Base-by-base conservation (phyloP, 2,329 filamentous ascomycete species). In the Diplodia corticola region DNA sequence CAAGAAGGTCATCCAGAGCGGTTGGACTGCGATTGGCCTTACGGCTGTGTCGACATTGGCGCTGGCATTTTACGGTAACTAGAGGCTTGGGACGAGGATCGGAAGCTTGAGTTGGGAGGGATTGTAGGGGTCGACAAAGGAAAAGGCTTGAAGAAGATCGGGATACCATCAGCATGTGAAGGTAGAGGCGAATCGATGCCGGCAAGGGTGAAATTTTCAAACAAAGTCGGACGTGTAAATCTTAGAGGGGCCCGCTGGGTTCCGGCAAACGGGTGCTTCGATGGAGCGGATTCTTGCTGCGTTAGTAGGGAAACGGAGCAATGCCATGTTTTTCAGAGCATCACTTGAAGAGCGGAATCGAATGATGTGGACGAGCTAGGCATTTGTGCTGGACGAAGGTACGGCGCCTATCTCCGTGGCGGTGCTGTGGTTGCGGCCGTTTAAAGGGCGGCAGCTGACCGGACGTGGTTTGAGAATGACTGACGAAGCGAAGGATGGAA, bases 1-100 rank as follows among this genome's bases (percentile, higher is more conserved):
- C 75, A 80, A 84, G 78, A 80, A 84, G 73, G 88, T 91, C 68
- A 85, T 87, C 71, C 81, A 81, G 78, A 88, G 86, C 1, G 89
- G 89, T 17, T 91, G 88, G 86, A 75, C 81, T 48, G 86, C 86
- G 35, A 78, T 90, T 64, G 88, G 83, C 3, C 69, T 87, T 72
- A 87, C 82, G 68, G 78, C 82, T 54, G 77, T 81, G 48, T 61
- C 55, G 24, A 50, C 64, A 7, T 26, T 66, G 55, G 64, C 24
- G 3, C 54, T 66, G 48, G 64, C 64, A 9, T 54, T 60, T 13
- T 65, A 65, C 26, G 53, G 54, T 28, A 60, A 55, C 44, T 60
- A 53, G 33, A 53, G 10, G 22, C 7, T 24, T 50, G 46, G 44
- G 10, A 30, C 7, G 20, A 4, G 12, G 13, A 44, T 40, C 5